These are phyloP conservation scores for Diaporthe capsici DNA, from an alignment of 2,329 filamentous ascomycete genomes.

Conservation along the genomic window DNA sequence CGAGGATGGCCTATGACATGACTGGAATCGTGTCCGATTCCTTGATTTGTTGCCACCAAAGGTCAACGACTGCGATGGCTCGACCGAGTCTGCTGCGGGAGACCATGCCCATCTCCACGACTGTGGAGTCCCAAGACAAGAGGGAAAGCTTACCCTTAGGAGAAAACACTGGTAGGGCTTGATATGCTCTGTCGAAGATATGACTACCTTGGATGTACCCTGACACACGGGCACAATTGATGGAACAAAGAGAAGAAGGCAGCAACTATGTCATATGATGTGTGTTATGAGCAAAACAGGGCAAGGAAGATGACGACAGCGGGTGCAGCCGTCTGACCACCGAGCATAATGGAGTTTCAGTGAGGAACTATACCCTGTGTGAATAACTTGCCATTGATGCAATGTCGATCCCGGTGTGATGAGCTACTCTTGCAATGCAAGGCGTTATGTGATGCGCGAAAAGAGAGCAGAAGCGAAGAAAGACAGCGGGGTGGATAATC, in stretches of 20 bases:
- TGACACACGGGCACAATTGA: not conserved
- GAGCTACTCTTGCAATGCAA: constrained; percentile 15
- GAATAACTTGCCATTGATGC: constrained; percentile 24
- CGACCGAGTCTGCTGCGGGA: not conserved
- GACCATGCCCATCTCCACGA: not conserved
- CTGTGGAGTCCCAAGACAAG: not conserved
- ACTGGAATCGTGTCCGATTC: not conserved
- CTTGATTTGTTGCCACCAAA: not conserved
- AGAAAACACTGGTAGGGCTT: not conserved
- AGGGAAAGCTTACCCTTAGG: not conserved
- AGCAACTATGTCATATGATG: not conserved
- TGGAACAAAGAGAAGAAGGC: not conserved
- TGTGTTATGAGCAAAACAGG: constrained; percentile 8
- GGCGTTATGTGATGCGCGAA: not conserved
- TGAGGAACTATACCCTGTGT: constrained; percentile 13
- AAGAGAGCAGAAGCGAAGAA: not conserved
- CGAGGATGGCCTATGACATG: not conserved
- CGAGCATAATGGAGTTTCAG: constrained; percentile 22
- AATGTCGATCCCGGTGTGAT: constrained; percentile 33
- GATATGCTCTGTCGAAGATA: not conserved
- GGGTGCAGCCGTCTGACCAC: constrained; percentile 27
- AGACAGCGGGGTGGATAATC: not conserved
- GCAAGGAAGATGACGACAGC: constrained; percentile 26
- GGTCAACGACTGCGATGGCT: not conserved
- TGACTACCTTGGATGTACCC: not conserved